phyloP scores from a whole-genome alignment of 2,329 filamentous ascomycete species.

The Colletotrichum noveboracense region DNA sequence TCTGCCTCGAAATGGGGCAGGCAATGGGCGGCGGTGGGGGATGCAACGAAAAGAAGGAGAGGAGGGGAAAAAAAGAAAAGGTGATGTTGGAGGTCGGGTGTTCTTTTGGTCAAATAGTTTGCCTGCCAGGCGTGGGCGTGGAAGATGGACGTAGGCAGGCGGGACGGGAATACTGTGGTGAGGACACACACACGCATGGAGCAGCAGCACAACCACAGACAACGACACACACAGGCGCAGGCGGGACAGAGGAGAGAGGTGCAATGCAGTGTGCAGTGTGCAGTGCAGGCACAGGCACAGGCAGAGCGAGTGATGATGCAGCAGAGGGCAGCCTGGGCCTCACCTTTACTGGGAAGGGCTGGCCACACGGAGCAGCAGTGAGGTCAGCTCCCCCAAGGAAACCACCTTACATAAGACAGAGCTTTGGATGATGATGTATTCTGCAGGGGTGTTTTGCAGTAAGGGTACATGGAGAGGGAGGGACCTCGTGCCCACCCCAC shows the following conservation, averaged over 20 bases:
- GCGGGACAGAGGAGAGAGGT: neutral
- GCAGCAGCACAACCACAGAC: neutral
- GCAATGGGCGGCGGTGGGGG: neutral
- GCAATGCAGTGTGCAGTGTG: neutral
- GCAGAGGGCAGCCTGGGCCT: constrained; percentile 15
- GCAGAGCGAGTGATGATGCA: constrained; percentile 17
- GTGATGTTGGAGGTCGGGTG: neutral
- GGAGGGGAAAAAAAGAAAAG: neutral
- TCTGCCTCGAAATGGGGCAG: neutral
- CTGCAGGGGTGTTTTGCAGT: neutral
- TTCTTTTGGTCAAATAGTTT: neutral
- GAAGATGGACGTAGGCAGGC: neutral
- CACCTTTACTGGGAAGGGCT: constrained; percentile 8
- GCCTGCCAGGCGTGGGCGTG: neutral
- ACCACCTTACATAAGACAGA: neutral
- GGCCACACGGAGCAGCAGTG: neutral
- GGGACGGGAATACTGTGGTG: neutral
- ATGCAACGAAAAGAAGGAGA: neutral
- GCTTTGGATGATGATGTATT: neutral
- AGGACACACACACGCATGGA: neutral
- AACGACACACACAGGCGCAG: neutral
- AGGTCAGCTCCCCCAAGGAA: neutral
- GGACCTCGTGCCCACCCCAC: neutral
- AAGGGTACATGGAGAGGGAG: neutral
- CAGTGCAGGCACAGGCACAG: neutral